A percentile compares a stretch with the other conserved stretches of the same genome.
phyloP scores from a whole-genome alignment of 2,329 filamentous ascomycete species.

The Nemania sp. region DNA sequence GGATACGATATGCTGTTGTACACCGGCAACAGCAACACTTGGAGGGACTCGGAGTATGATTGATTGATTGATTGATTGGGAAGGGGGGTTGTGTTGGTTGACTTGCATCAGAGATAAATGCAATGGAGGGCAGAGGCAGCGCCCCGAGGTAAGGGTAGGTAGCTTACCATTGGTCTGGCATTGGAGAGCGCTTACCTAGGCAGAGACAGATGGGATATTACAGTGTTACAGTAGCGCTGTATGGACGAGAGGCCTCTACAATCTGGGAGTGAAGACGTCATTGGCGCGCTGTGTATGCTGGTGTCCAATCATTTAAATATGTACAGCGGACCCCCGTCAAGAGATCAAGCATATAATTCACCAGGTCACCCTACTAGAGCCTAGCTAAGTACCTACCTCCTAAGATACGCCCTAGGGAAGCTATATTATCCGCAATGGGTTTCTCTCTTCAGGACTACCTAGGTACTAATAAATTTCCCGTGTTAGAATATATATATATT shows the following conservation, averaged over 20 bases:
- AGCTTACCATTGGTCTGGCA: constrained; percentile 1
- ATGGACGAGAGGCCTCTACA: constrained; percentile 45
- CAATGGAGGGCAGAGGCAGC: background rate
- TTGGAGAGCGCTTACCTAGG: constrained; percentile 27
- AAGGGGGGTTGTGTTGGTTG: constrained; percentile 4
- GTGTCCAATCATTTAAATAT: constrained; percentile 7
- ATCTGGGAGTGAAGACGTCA: constrained; percentile 43
- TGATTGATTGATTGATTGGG: no score
- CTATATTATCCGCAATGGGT: no score
- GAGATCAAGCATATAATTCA: background rate
- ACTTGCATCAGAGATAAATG: background rate
- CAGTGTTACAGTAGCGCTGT: constrained; percentile 2
- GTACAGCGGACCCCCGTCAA: constrained; percentile 24
- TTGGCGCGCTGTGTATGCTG: constrained; percentile 38
- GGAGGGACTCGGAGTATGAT: background rate
- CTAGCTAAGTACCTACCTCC: background rate
- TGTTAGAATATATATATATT: no score
- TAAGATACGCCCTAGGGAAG: no score
- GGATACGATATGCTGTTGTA: constrained; percentile 9
- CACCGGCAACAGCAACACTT: constrained; percentile 12
- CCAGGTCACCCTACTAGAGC: background rate
- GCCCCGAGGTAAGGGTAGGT: background rate
- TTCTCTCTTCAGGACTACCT: no score
- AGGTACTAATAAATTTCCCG: no score
- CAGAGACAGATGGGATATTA: background rate